Conservation (phyloP, 202 grass and related monocot genomes). For the Musa balbisiana region DNA sequence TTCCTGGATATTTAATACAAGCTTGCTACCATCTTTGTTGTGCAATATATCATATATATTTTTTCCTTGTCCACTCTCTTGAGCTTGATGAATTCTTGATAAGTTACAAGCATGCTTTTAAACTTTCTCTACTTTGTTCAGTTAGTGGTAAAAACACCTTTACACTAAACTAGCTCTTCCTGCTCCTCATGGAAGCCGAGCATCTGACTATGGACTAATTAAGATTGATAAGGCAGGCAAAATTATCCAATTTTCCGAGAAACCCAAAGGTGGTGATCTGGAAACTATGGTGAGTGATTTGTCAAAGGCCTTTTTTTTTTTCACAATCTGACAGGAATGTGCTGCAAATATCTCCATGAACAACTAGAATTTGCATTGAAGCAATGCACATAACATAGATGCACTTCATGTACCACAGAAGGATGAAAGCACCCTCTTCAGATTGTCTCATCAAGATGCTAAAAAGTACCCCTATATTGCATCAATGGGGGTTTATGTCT, state of each 20-base stretch:
- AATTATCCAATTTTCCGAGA: constrained; percentile 57
- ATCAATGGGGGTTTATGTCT: constrained; percentile 81
- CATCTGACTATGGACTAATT: constrained; percentile 65
- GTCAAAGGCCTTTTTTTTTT: not conserved
- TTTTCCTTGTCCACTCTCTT: not conserved
- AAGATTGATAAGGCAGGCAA: constrained; percentile 54
- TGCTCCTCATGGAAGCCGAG: constrained; percentile 35
- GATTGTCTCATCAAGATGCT: constrained; percentile 41
- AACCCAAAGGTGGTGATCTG: constrained; percentile 50
- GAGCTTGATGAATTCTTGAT: not conserved
- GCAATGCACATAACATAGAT: no score
- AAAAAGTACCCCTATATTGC: constrained; percentile 50
- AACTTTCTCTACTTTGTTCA: not conserved
- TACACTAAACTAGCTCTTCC: not conserved
- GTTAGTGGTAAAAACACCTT: not conserved
- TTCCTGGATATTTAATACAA: no score
- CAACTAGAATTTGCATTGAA: no score
- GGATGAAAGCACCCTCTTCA: constrained; percentile 44
- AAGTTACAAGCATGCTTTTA: not conserved
- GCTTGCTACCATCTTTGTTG: not conserved
- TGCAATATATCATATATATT: not conserved
- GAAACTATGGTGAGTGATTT: constrained; percentile 29
- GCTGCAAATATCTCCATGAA: not conserved
- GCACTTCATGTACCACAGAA: constrained; percentile 29
- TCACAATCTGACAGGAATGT: not conserved